These are phyloP conservation scores for Sarocladium strictum DNA, from an alignment of 2,329 filamentous ascomycete genomes.

Conservation along the genomic window DNA sequence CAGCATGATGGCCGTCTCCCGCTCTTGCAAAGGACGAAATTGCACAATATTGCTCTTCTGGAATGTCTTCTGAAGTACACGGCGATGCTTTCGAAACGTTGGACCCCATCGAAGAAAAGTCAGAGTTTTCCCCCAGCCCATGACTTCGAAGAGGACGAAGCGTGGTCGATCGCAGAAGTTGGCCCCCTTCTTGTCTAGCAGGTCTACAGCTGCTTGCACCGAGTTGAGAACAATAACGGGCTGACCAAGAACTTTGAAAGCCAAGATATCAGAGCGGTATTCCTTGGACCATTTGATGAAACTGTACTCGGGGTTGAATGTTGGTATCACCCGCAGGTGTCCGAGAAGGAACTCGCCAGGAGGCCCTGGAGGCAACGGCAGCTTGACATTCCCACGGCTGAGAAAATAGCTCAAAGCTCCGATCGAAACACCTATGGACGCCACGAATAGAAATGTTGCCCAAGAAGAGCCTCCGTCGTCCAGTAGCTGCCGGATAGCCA, in stretches of 20 bases:
- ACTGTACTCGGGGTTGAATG: slow-evolving; percentile 23
- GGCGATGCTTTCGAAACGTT: slow-evolving; percentile 37
- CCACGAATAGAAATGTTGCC: neutral
- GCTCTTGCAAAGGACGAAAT: slow-evolving; percentile 28
- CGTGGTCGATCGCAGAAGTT: slow-evolving; percentile 39
- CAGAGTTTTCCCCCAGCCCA: slow-evolving; percentile 41
- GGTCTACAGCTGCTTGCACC: slow-evolving; percentile 32
- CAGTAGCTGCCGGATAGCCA: neutral
- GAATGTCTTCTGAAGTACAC: slow-evolving; percentile 37
- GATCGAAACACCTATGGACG: slow-evolving; percentile 10
- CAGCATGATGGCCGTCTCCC: slow-evolving; percentile 25
- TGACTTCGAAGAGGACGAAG: slow-evolving; percentile 36
- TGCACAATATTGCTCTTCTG: slow-evolving; percentile 29
- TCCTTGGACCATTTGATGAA: slow-evolving; percentile 24
- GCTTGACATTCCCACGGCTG: neutral
- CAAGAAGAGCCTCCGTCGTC: neutral
- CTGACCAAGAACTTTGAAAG: slow-evolving; percentile 27
- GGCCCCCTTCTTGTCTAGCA: slow-evolving; percentile 37
- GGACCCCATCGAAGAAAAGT: slow-evolving; percentile 38
- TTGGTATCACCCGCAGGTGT: slow-evolving; percentile 35
- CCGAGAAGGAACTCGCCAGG: slow-evolving; percentile 34
- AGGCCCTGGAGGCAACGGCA: slow-evolving; percentile 25
- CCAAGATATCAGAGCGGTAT: slow-evolving; percentile 42
- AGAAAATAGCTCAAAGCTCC: slow-evolving; percentile 7
- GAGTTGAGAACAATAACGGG: slow-evolving; percentile 38